Evolutionary conservation across 139 green algal genomes (phyloP), one percentile per base, ranked within the genome.

Genomic region (Desmodesmus armatus): DNA sequence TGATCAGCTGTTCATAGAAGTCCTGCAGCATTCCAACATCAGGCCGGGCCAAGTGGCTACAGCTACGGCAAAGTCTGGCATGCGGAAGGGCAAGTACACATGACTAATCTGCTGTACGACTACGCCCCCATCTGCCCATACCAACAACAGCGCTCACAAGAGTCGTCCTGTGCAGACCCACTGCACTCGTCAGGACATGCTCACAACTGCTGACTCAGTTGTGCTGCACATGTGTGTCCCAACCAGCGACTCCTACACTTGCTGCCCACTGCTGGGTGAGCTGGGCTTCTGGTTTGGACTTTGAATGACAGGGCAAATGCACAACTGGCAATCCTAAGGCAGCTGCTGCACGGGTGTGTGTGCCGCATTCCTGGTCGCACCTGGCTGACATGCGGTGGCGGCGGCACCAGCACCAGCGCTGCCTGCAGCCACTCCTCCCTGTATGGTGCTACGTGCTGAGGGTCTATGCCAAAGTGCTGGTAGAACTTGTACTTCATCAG

Each of bases 401-500:
- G 81, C 3, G 92, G 91, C 79, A 95, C 82, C 85, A 96, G 81
- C 41, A 82, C 44, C 62, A 96, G 85, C 25, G 87, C 91, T 83
- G 93, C 92, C 44, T 78, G 86, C 21, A 88, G 78, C 94, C 94
- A 96, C 76, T 93, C 86, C 77, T 94, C 89, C 13, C 86, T 62
- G 47, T 87, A 90, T 17, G 88, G 80, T 21, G 90, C 92, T 11
- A 96, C 76, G 71, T 94, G 89, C 9, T 80, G 72, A 66, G 86
- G 55, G 35, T 91, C 76, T 23, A 96, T 85, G 79, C 94, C 94
- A 6, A 91, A 47, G 75, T 95, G 89, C 9, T 94, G 21, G 78
- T 97, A 97, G 58, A 90, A 95, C 49, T 93, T 62, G 88, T 95
- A 97, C 47, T 92, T 86, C 39, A 91, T 67, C 31, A 96, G 58